These are phyloP conservation scores for Gorgonomyces haynaldii DNA, from an alignment of 192 early-diverging fungal species.

Conservation along the genomic window DNA sequence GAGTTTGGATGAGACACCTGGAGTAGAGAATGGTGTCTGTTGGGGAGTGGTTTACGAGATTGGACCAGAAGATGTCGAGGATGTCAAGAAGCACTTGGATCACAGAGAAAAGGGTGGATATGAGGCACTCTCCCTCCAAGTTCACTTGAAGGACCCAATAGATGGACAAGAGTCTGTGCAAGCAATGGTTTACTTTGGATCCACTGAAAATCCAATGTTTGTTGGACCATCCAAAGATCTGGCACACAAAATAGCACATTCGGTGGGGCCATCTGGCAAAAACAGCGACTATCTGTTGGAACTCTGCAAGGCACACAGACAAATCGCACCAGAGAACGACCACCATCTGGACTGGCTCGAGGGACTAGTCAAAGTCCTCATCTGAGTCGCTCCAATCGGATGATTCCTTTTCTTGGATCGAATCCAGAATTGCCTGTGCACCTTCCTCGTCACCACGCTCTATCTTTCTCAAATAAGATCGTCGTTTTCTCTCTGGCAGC, in stretches of 20 bases:
- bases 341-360: too few species aligned
- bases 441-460: slow-evolving; percentile 63
- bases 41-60: slow-evolving; percentile 81
- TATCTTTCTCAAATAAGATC: slow-evolving; percentile 68
- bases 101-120: slow-evolving; percentile 91
- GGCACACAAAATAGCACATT: background rate
- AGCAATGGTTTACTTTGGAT: background rate
- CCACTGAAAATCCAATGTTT: background rate
- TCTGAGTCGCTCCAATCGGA: too few species aligned
- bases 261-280: slow-evolving; percentile 4
- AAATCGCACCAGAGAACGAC: too few species aligned
- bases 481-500: slow-evolving; percentile 74
- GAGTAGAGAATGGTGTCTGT: slow-evolving; percentile 12
- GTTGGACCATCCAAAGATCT: background rate
- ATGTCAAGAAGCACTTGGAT: slow-evolving; percentile 65
- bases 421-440: slow-evolving; percentile 25
- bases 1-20: slow-evolving; percentile 12
- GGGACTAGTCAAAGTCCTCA: too few species aligned
- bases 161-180: background rate
- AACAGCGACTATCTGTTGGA: slow-evolving; percentile 8
- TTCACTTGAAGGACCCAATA: background rate
- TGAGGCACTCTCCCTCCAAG: background rate
- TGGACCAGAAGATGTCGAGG: slow-evolving; percentile 42
- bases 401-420: too few species aligned
- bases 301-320: slow-evolving; percentile 2